Base-by-base conservation (phyloP, 352 stramenopile species). In the Globisporangium paroecandrum region DNA sequence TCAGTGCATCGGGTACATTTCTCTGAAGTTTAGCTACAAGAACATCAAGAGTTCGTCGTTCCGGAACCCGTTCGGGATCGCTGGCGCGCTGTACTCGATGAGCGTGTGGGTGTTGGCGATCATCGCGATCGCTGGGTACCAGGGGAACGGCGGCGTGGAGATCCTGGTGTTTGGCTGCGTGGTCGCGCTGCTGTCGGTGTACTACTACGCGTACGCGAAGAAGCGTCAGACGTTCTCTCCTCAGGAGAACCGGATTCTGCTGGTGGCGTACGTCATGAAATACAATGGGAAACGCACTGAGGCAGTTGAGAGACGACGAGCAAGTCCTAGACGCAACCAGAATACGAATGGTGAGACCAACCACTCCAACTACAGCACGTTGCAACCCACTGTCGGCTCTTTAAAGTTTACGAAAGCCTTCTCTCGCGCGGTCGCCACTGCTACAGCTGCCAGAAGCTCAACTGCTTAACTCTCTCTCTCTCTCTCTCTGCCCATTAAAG, bases 1-100 rank as follows among this genome's bases (percentile, higher is more conserved):
- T 2, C 70, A 73, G 55, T 75, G 68, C 46, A 46, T 72, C 38
- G 71, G 71, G 20, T 77, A 77, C 63, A 69, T 77, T 13, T 75
- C 64, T 6, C 59, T 77, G 1, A 65, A 68, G 24, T 25, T 27
- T 15, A 69, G 58, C 51, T 74, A 67, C 59, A 55, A 25, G 24
- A 72, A 71, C 68, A 64, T 77, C 64, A 77, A 77, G 62, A 72
- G 59, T 25, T 64, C 63, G 34, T 27, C 41, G 9, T 77, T 74
- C 24, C 25, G 43, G 10, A 77, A 59, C 49, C 68, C 68, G 5
- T 65, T 74, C 57, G 68, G 71, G 0, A 58, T 66, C 20, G 7
- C 38, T 32, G 71, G 71, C 1, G 71, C 71, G 1, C 13, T 77
- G 8, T 72, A 64, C n/a, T 62, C 70, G 25, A 73, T 76, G 56